A percentile compares a stretch with the other conserved stretches of the same genome.
phyloP scores from a whole-genome alignment of 208 protist species.

The Crithidia expoeki region DNA sequence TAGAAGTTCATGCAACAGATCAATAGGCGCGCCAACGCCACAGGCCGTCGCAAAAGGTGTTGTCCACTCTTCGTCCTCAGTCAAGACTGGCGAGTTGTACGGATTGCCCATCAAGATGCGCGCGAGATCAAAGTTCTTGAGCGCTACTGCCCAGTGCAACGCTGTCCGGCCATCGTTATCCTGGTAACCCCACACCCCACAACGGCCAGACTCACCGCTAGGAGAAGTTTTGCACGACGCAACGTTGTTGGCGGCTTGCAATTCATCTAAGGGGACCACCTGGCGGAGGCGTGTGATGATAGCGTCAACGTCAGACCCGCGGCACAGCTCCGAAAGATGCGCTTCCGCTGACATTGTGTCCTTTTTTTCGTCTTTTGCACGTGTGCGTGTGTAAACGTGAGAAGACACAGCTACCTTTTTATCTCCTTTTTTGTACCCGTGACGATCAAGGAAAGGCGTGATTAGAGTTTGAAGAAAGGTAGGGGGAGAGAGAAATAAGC shows the following conservation, averaged over 20 bases:
- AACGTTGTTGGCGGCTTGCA: conserved; percentile 8
- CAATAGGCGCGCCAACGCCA: conserved; percentile 67
- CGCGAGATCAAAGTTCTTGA: conserved; percentile 79
- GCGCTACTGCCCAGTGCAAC: conserved; percentile 87
- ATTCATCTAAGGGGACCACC: conserved; percentile 34
- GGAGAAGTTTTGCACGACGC: conserved; percentile 1
- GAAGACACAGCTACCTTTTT: too few relatives aligned
- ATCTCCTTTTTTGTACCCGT: too few relatives aligned
- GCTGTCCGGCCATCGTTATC: conserved; percentile 90
- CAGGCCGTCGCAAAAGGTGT: conserved; percentile 86
- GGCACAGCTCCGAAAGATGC: conserved; percentile 82
- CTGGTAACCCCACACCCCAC: conserved; percentile 69
- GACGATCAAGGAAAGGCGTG: too few relatives aligned
- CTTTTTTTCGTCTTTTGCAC: not conserved
- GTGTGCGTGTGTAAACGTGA: not conserved
- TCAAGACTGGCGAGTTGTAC: conserved; percentile 68
- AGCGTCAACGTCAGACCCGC: conserved; percentile 49
- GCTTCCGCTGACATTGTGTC: conserved; percentile 29
- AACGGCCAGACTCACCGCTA: conserved; percentile 22
- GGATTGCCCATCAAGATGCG: conserved; percentile 56
- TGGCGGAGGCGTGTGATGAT: conserved; percentile 53
- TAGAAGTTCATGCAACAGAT: conserved; percentile 64
- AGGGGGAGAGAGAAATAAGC: conserved; percentile 9
- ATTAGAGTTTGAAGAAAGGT: conserved; percentile 17
- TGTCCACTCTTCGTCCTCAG: conserved; percentile 65